Base-by-base conservation (phyloP, 108 stramenopile genomes). In the Cyclotella cryptica region DNA sequence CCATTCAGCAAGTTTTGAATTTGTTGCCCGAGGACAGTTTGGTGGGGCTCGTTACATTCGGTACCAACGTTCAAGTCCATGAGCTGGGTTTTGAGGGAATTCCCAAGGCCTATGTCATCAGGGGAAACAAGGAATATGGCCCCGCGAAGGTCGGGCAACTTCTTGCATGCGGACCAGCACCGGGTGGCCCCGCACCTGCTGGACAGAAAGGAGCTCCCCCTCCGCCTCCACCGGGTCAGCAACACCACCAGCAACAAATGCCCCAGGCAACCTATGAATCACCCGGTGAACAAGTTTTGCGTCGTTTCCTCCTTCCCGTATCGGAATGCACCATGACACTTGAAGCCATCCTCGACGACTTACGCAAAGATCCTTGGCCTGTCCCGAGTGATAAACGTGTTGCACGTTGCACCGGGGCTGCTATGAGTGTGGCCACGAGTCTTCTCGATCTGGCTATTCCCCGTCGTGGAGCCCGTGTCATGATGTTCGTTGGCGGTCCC, bases 301-400 rank as follows among this genome's bases (percentile, higher is more conserved):
- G 90, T 39, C 85, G 97, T 14, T 99, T 98, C 78, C 86, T 99
- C 49, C 66, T 96, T 46, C 97, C 98, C 3, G 98, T 97, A 10
- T 89, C 88, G 18, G 99, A 99, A 54, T 96, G 95, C 75, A 84
- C 81, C 60, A 96, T 98, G 79, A 88, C 89, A 10, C 74, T 99
- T 19, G 98, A 99, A 88, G 85, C 84, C 65, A 95, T 97, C 55
- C 88, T 99, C n/a, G 98, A 98, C 45, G 99, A 99, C 76, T 85
- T 99, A 42, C 92, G 91, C 59, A 89, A 90, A 55, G 98, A 99
- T 87, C 98, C 99, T 1, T 99, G 99, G 99, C 97, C 99, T 0
- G 91, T 93, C 0, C 90, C 94, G 26, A 67, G 71, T 35, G 95
- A 97, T 83, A 90, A 97, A 88, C 91, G 98, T 53, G 90, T 91